Evolutionary conservation across 2,329 filamentous ascomycete species (phyloP).

Genomic region (Fusarium secorum): DNA sequence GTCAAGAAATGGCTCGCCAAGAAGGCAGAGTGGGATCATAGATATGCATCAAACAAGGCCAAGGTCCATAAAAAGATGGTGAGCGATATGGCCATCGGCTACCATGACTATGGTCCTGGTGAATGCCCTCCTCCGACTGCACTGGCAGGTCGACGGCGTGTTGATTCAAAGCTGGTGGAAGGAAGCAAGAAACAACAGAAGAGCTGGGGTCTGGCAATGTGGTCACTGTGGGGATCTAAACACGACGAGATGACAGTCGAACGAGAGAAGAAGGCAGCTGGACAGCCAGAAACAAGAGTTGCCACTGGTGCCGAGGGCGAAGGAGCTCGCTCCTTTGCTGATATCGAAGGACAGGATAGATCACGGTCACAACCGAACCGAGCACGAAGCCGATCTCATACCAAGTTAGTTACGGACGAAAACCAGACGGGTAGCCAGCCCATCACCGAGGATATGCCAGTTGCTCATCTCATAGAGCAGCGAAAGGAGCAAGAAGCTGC

Average conservation of each 20-base stretch:
- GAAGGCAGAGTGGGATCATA: conserved; percentile 76
- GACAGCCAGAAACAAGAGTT: conserved; percentile 42
- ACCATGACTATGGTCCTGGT: conserved; percentile 72
- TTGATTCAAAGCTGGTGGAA: conserved; percentile 49
- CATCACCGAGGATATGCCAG: conserved; percentile 52
- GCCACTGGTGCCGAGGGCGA: conserved; percentile 53
- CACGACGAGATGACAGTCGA: conserved; percentile 81
- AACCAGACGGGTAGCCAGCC: conserved; percentile 52
- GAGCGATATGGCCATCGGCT: conserved; percentile 75
- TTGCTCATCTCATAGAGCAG: conserved; percentile 54
- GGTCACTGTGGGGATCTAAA: conserved; percentile 88
- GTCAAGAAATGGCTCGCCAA: conserved; percentile 83
- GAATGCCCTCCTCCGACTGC: conserved; percentile 87
- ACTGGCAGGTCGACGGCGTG: conserved; percentile 73
- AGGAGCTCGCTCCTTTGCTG: conserved; percentile 52
- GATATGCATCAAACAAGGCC: conserved; percentile 73
- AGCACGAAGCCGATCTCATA: conserved; percentile 53
- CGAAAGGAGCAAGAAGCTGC: conserved; percentile 51
- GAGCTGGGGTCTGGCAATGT: conserved; percentile 81
- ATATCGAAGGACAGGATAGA: conserved; percentile 51
- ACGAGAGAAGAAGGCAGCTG: conserved; percentile 62
- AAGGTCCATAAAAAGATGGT: conserved; percentile 77
- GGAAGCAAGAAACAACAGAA: conserved; percentile 64
- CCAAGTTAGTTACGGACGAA: conserved; percentile 59
- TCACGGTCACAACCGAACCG: conserved; percentile 36